A percentile compares a stretch with the other conserved stretches of the same genome.
These are phyloP conservation scores for Scutellaria minor DNA, from an alignment of 257 asterid species.

Conservation along the genomic window DNA sequence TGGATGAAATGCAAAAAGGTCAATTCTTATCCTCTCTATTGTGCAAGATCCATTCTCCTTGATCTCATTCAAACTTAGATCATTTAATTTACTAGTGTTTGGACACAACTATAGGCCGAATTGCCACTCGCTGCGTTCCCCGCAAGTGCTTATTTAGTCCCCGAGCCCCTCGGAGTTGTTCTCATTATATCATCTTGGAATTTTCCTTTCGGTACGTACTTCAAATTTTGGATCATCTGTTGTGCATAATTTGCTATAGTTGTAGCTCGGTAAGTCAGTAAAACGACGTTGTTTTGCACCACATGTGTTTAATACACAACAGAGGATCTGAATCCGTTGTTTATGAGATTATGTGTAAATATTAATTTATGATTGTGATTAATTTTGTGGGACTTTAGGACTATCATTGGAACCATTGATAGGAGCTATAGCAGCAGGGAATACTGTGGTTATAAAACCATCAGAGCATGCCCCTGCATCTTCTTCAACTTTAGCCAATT, in stretches of 20 bases:
- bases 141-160: conserved; percentile 59
- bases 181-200: conserved; percentile 87
- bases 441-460: conserved; percentile 66
- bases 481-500: conserved; percentile 56
- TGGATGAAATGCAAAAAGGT: conserved; percentile 79
- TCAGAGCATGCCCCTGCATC: conserved; percentile 79
- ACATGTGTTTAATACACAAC: too few species aligned
- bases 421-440: conserved; percentile 93
- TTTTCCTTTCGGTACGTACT: conserved; percentile 68
- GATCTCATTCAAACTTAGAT: too few species aligned
- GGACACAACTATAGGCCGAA: conserved; percentile 49
- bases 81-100: too few species aligned
- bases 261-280: too few species aligned
- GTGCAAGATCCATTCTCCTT: too few species aligned
- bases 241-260: too few species aligned
- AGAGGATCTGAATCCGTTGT: too few species aligned
- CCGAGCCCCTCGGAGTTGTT: conserved; percentile 90
- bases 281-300: too few species aligned
- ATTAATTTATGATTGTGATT: too few species aligned
- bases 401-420: conserved; percentile 71
- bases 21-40: background rate
- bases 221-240: background rate
- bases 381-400: conserved; percentile 41
- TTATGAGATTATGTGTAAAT: background rate
- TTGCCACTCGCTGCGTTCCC: conserved; percentile 85